Evolutionary conservation across 2,329 filamentous ascomycete species (phyloP).

Genomic region (Microascus cirrosus): DNA sequence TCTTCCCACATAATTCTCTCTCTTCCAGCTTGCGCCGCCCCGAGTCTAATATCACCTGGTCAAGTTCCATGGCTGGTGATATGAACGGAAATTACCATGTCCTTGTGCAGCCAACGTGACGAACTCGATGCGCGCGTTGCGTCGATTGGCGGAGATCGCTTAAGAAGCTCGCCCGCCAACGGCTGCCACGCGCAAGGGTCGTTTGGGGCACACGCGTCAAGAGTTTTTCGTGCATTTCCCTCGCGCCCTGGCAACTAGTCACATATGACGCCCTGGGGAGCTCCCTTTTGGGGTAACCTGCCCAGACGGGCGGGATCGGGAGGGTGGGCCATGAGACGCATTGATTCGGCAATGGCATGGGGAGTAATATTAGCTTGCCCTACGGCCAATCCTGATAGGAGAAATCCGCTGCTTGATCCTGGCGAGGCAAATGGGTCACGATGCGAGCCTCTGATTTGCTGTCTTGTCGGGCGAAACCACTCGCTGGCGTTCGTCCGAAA

Average conservation of each 20-base stretch:
- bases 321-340: slow-evolving; percentile 14
- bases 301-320: slow-evolving; percentile 12
- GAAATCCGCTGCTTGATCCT: neutral
- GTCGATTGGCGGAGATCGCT: neutral
- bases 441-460: neutral
- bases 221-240: neutral
- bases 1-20: neutral
- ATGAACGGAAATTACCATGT: neutral
- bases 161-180: neutral
- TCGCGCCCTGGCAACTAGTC: neutral
- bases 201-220: neutral
- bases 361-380: slow-evolving; percentile 1
- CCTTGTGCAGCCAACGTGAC: neutral
- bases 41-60: neutral
- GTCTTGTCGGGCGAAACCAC: neutral
- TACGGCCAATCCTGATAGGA: neutral
- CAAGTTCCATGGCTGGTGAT: neutral
- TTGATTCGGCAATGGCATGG: slow-evolving; percentile 23
- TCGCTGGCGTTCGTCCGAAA: neutral
- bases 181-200: neutral
- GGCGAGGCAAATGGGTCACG: neutral
- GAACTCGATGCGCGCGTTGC: neutral
- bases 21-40: no score
- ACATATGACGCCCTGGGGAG: neutral
- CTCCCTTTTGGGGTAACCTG: slow-evolving; percentile 7